A percentile compares a stretch with the other conserved stretches of the same genome.
Conservation (phyloP, 176 grass and related monocot genomes). For the Oryza nivara region DNA sequence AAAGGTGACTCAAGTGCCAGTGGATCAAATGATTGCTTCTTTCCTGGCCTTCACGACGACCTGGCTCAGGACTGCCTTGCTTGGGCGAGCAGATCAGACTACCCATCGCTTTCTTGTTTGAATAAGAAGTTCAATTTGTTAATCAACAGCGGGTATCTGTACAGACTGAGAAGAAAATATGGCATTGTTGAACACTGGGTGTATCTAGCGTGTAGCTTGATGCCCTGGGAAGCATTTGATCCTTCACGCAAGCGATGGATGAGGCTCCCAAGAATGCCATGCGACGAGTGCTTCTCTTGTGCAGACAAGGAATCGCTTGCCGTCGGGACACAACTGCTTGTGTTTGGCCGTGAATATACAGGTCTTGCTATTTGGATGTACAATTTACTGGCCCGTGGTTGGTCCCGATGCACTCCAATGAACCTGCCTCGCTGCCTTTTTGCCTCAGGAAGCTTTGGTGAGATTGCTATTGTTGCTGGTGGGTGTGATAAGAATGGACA, state of each 20-base stretch:
- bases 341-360: conserved; percentile 81
- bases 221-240: conserved; percentile 94
- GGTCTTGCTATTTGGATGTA: conserved; percentile 96
- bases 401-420: conserved; percentile 79
- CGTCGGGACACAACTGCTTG: conserved; percentile 88
- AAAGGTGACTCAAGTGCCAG: conserved; percentile 41
- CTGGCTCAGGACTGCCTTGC: conserved; percentile 79
- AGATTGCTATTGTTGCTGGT: conserved; percentile 85
- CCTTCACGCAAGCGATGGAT: conserved; percentile 78
- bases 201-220: conserved; percentile 79
- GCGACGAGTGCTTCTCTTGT: conserved; percentile 85
- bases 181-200: conserved; percentile 84
- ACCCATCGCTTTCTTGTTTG: conserved; percentile 70
- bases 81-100: conserved; percentile 80
- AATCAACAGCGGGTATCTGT: conserved; percentile 80
- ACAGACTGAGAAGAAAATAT: conserved; percentile 72
- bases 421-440: conserved; percentile 83
- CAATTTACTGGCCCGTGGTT: conserved; percentile 58
- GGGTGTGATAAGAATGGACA: conserved; percentile 69
- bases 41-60: conserved; percentile 85
- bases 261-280: conserved; percentile 82
- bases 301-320: conserved; percentile 94
- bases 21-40: conserved; percentile 70
- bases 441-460: conserved; percentile 70
- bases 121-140: conserved; percentile 82